Evolutionary conservation across 192 early-diverging fungal species (phyloP).

Genomic region (Phycomyces nitens): DNA sequence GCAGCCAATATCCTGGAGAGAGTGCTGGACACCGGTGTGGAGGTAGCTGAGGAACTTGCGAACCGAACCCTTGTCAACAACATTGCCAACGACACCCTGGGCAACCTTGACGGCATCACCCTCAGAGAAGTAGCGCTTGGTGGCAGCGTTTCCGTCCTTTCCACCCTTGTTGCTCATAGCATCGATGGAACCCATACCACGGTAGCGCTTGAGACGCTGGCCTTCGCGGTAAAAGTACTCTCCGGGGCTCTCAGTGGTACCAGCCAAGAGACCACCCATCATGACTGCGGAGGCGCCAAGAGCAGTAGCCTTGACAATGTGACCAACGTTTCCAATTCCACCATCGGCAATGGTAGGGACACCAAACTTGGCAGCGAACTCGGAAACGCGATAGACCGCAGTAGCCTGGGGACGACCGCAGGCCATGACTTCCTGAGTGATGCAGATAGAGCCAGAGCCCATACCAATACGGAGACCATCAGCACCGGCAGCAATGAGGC

Average conservation of each 20-base stretch:
- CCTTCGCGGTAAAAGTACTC: conserved; percentile 99
- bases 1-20: conserved; percentile 95
- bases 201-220: conserved; percentile 96
- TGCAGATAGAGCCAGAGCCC: conserved; percentile 97
- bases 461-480: conserved; percentile 95
- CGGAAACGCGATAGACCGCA: conserved; percentile 92
- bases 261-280: conserved; percentile 97
- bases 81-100: conserved; percentile 94
- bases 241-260: conserved; percentile 92
- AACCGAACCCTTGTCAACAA: conserved; percentile 96
- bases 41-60: conserved; percentile 93
- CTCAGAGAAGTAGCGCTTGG: conserved; percentile 94
- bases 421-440: conserved; percentile 98
- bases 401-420: conserved; percentile 97
- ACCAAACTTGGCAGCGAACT: conserved; percentile 90
- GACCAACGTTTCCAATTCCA: conserved; percentile 94
- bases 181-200: conserved; percentile 98
- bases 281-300: conserved; percentile 96
- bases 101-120: conserved; percentile 98
- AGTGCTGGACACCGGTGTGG: conserved; percentile 92
- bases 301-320: conserved; percentile 93
- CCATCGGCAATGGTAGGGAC: conserved; percentile 97
- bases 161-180: conserved; percentile 80
- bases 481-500: conserved; percentile 88
- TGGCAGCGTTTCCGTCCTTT: conserved; percentile 67